These are phyloP conservation scores for Cinnamomum chago DNA, from an alignment of 164 flowering plant species.

Conservation along the genomic window DNA sequence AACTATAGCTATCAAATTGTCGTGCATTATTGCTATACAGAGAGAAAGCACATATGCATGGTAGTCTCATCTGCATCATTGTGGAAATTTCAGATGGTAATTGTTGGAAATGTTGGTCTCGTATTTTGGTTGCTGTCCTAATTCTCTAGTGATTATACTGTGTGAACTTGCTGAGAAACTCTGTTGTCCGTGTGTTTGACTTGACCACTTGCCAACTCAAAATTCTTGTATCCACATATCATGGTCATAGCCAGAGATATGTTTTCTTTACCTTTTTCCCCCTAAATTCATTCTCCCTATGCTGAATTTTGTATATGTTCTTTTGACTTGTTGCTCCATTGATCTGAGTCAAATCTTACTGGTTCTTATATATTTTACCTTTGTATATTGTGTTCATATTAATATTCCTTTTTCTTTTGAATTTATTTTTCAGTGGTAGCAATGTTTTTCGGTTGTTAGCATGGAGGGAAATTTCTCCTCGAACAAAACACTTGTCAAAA, in stretches of 20 bases:
- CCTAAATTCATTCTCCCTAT: not conserved
- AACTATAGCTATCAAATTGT: too few relatives aligned
- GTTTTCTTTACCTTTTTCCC: not conserved
- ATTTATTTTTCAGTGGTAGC: constrained; percentile 23
- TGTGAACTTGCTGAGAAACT: too few relatives aligned
- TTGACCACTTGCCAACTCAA: too few relatives aligned
- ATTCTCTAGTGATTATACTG: too few relatives aligned
- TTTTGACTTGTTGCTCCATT: not conserved
- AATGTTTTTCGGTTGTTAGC: constrained; percentile 65
- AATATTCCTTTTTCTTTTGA: not conserved
- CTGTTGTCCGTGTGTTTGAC: too few relatives aligned
- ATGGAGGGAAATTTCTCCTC: constrained; percentile 67
- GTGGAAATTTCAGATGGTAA: too few relatives aligned
- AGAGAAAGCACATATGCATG: too few relatives aligned
- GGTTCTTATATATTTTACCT: not conserved
- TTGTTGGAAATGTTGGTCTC: too few relatives aligned
- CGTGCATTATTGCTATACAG: too few relatives aligned
- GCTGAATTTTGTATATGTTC: not conserved
- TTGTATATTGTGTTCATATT: not conserved
- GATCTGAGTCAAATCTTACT: not conserved
- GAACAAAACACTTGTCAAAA: constrained; percentile 39
- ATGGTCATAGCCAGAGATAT: not conserved
- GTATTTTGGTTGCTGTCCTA: too few relatives aligned
- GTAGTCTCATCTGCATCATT: too few relatives aligned
- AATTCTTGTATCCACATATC: too few relatives aligned